These are phyloP conservation scores for Osmanthus fragrans DNA, from an alignment of 257 asterid genomes.

Conservation along the genomic window DNA sequence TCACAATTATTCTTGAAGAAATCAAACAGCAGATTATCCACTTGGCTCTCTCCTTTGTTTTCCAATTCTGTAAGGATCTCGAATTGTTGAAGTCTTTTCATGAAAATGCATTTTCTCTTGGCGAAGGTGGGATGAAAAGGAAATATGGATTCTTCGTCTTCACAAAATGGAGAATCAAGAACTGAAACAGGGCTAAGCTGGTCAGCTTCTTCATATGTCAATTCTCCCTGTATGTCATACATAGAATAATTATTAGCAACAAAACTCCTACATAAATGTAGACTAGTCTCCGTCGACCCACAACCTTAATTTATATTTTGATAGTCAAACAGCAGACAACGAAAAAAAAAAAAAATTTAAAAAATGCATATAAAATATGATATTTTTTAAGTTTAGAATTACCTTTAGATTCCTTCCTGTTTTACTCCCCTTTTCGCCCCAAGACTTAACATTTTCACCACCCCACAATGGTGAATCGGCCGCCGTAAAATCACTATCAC, in stretches of 20 bases:
- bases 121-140: constrained; percentile 31
- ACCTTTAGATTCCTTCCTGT: constrained; percentile 37
- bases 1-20: constrained; percentile 41
- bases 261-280: background rate
- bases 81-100: constrained; percentile 30
- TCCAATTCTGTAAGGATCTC: constrained; percentile 15
- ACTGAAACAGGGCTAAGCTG: constrained; percentile 82
- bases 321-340: constrained; percentile 22
- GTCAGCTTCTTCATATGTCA: constrained; percentile 51
- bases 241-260: background rate
- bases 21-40: constrained; percentile 41
- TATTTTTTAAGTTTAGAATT: background rate
- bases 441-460: constrained; percentile 39
- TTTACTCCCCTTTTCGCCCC: constrained; percentile 28
- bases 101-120: constrained; percentile 34
- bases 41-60: background rate
- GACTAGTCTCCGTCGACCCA: background rate
- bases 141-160: constrained; percentile 36
- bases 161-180: constrained; percentile 65
- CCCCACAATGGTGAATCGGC: constrained; percentile 53
- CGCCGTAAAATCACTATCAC: constrained; percentile 61
- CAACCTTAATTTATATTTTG: background rate
- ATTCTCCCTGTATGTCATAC: constrained; percentile 31
- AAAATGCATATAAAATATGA: background rate
- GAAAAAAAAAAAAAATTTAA: background rate